These are phyloP conservation scores for Schizochytrium sp. DNA, from an alignment of 108 stramenopile genomes.

Conservation along the genomic window DNA sequence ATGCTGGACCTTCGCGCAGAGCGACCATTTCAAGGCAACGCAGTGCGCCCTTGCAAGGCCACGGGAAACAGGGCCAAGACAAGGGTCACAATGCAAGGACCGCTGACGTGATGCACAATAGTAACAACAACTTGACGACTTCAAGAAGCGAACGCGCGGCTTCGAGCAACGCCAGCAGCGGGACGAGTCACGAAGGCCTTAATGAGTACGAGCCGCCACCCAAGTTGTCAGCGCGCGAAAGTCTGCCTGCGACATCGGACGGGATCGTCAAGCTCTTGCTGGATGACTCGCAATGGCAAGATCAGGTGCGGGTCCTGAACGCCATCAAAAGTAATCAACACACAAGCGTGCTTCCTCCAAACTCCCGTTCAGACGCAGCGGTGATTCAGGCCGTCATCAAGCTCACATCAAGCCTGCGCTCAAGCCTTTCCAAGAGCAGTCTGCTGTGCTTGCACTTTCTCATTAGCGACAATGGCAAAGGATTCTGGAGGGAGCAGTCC, in stretches of 20 bases:
- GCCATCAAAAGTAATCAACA: conserved; percentile 3
- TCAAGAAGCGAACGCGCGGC: background rate
- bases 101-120: background rate
- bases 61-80: background rate
- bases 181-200: background rate
- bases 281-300: conserved; percentile 13
- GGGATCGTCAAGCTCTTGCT: background rate
- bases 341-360: background rate
- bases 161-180: background rate
- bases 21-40: background rate
- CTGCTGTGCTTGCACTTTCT: background rate
- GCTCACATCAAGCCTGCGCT: background rate
- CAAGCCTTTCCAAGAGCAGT: background rate
- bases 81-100: background rate
- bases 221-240: background rate
- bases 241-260: background rate
- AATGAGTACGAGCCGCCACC: background rate
- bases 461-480: background rate
- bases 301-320: background rate
- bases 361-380: background rate
- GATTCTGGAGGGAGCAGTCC: background rate
- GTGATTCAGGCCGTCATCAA: conserved; percentile 4
- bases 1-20: no score
- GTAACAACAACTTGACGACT: background rate
- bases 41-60: background rate